Conservation (phyloP, 2,329 filamentous ascomycete genomes). For the Verticillium longisporum region DNA sequence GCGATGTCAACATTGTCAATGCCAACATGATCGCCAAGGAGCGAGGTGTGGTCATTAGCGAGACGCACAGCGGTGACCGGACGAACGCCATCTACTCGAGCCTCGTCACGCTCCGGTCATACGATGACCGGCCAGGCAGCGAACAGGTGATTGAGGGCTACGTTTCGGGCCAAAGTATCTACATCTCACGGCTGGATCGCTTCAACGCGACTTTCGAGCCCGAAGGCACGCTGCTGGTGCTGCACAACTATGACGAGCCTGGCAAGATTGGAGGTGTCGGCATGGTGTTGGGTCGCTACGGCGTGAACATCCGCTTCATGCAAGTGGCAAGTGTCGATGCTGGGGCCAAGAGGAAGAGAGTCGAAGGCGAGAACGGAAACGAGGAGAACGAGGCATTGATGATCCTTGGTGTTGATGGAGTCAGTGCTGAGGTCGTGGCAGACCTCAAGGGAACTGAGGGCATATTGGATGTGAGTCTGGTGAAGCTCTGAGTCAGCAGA, state of each 20-base stretch:
- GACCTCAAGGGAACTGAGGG: slow-evolving; percentile 43
- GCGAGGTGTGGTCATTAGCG: slow-evolving; percentile 68
- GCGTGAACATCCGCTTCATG: slow-evolving; percentile 78
- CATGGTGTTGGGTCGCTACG: slow-evolving; percentile 58
- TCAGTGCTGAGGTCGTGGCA: slow-evolving; percentile 48
- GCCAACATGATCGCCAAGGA: slow-evolving; percentile 68
- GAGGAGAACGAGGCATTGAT: slow-evolving; percentile 65
- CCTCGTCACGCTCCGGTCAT: slow-evolving; percentile 62
- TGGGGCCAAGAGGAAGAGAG: slow-evolving; percentile 15
- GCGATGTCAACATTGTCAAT: slow-evolving; percentile 79
- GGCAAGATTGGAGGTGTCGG: slow-evolving; percentile 81
- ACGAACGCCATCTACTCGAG: slow-evolving; percentile 61
- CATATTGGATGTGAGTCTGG: slow-evolving; percentile 48
- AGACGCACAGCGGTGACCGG: slow-evolving; percentile 58
- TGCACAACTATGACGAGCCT: slow-evolving; percentile 74
- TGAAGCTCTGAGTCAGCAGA: slow-evolving; percentile 28
- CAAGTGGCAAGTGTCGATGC: slow-evolving; percentile 54
- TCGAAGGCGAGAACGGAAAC: slow-evolving; percentile 10
- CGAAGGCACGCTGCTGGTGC: slow-evolving; percentile 67
- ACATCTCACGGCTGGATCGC: slow-evolving; percentile 66
- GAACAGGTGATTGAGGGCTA: slow-evolving; percentile 57
- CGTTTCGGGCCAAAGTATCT: slow-evolving; percentile 55
- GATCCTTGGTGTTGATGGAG: slow-evolving; percentile 69
- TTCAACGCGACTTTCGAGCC: slow-evolving; percentile 71
- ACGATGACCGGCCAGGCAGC: slow-evolving; percentile 18